Percentiles rank a stretch among this genome's conserved stretches.
phyloP scores from a whole-genome alignment of 306 rosid species.

The Vigna mungo region DNA sequence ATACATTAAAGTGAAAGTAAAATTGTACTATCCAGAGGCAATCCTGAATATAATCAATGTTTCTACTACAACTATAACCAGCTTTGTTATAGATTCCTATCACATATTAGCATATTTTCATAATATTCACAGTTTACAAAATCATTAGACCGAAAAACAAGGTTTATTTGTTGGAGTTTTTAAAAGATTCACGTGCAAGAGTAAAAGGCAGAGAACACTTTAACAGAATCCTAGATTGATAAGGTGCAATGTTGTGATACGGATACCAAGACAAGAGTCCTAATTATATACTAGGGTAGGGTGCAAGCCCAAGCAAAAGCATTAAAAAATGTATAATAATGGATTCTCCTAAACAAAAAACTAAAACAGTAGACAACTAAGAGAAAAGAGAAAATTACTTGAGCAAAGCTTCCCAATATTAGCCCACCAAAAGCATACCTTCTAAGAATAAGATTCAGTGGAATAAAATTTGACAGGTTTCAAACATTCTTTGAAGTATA shows the following conservation, averaged over 20 bases:
- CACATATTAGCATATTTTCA: neutral
- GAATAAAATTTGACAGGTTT: conserved; percentile 37
- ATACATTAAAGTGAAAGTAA: neutral
- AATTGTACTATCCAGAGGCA: neutral
- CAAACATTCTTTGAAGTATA: conserved; percentile 9
- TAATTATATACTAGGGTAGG: neutral
- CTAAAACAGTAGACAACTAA: neutral
- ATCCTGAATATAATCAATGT: neutral
- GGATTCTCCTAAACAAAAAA: neutral
- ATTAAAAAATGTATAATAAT: neutral
- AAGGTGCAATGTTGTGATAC: neutral
- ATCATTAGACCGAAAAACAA: conserved; percentile 8
- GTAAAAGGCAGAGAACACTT: neutral
- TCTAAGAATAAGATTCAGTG: conserved; percentile 10
- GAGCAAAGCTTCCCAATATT: neutral
- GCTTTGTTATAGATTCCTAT: neutral
- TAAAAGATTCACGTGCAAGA: neutral
- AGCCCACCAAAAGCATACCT: conserved; percentile 9
- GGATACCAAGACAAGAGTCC: neutral
- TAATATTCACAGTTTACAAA: conserved; percentile 5
- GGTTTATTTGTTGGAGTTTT: neutral
- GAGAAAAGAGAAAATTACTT: neutral
- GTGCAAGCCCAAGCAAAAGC: neutral
- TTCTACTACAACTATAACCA: neutral
- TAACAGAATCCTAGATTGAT: neutral